These are phyloP conservation scores for Lachnellula arida DNA, from an alignment of 2,329 filamentous ascomycete genomes.

Conservation along the genomic window DNA sequence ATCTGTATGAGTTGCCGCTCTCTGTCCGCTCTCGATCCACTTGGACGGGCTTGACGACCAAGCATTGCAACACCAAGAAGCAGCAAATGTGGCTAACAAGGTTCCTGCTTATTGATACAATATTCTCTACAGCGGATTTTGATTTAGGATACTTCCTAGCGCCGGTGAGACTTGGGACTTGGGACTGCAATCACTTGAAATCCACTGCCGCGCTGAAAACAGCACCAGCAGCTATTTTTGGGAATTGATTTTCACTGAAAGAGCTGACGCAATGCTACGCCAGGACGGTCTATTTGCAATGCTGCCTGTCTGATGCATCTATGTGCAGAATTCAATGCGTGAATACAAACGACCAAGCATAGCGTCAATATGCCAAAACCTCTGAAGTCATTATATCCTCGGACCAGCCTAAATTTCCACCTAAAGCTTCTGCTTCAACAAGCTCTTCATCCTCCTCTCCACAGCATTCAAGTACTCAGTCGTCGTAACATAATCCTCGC, in stretches of 20 bases:
- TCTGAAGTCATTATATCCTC: background rate
- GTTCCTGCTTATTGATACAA: too few species aligned
- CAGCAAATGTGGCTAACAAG: too few species aligned
- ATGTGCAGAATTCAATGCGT: background rate
- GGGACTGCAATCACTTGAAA: too few species aligned
- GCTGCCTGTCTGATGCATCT: constrained; percentile 2
- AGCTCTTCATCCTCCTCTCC: constrained; percentile 79
- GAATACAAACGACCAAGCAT: background rate
- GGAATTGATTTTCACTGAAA: background rate
- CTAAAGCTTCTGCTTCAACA: constrained; percentile 72
- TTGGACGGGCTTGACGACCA: too few species aligned
- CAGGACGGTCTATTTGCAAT: constrained; percentile 10
- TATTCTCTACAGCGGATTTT: too few species aligned
- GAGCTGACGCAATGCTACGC: constrained; percentile 1
- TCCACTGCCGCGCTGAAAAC: background rate
- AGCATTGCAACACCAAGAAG: too few species aligned
- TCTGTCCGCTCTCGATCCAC: too few species aligned
- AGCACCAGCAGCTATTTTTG: background rate
- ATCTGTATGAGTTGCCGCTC: too few species aligned
- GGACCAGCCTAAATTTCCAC: background rate
- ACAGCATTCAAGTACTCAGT: constrained; percentile 88
- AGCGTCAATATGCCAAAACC: background rate
- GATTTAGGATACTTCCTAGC: too few species aligned
- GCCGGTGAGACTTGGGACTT: too few species aligned
- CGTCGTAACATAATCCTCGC: constrained; percentile 85